Evolutionary conservation across 805 yeast genomes (phyloP), one percentile per base, ranked within the genome.

Genomic region (Sungouiozyma ichnusensis): DNA sequence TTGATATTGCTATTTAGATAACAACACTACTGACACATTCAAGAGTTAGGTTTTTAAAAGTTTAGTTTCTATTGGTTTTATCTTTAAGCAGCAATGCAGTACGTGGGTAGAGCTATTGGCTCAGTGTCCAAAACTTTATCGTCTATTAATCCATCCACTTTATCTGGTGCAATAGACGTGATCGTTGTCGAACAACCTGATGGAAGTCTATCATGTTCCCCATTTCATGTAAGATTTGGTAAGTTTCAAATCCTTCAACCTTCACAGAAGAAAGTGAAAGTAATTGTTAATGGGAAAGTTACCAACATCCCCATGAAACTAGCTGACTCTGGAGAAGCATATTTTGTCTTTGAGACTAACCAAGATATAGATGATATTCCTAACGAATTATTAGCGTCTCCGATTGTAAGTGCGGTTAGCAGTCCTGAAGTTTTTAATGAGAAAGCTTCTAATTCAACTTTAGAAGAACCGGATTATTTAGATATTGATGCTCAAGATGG

Each of bases 271-370:
- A 88, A 85, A 59, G 94, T 90, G 41, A 94, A 83, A 43, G 80
- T 92, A 49, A 73, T 77, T 35, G 94, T 92, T 33, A 92, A 92
- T 63, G 97, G 82, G 32, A 73, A 73, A 45, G 71, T 77, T 37
- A 82, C 94, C 0, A 80, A 85, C 51, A 66, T 90, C 38, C 96
- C 95, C 7, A 92, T 92, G 97, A 92, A 92, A 61, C 67, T 92
- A 36, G 95, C 96, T 14, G 98, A 92, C 46, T 95, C 94, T 6
- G 98, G 98, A 13, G 98, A 92, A 62, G 98, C 97, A 0, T 87
- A 87, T 59, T 92, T 92, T 57, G 97, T 92, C 35, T 90, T 92
- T 65, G 95, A 87, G 55, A 83, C 96, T 1, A 73, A 72, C 33
- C 74, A 72, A 35, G 72, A 72, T 36, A 55, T 61, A 8, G 66